Evolutionary conservation across 768 basidiomycete genomes (phyloP), one percentile per base, ranked within the genome.

Genomic region (Trametes maxima): DNA sequence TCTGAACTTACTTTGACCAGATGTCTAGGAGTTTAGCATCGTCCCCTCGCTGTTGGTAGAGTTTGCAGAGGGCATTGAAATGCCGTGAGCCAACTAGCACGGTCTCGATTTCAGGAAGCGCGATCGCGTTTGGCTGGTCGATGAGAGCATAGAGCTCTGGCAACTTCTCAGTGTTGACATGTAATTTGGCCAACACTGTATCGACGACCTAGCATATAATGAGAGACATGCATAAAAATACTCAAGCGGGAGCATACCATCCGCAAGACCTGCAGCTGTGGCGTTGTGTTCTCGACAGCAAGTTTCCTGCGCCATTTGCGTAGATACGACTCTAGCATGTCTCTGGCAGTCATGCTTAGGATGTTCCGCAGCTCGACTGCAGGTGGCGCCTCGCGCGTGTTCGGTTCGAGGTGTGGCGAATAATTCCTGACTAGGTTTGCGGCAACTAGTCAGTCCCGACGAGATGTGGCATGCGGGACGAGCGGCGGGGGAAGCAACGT

Each of bases 341-440:
- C 85, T 45, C 77, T 76, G 5, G 94, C 92, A 16, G 88, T 84
- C 54, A 77, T 77, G 28, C 79, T 76, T 47, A 96, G 75, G 43
- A 88, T 82, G 58, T 80, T 82, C 49, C 83, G 78, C 58, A 95
- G 78, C 68, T 89, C 89, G 19, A 82, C 80, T 2, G 92, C 86
- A 3, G 89, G 82, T 14, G 88, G 86, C 6, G 92, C 87, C 21
- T 81, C 77, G 25, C 81, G 82, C 3, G 88, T 86, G 68, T 85
- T 80, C 19, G 86, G 90, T 24, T 84, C 74, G 67, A 96, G 82
- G 76, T 95, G 89, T 16, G 94, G 94, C 45, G 90, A 91, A 73
- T 95, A 95, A 71, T 95, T 94, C 80, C 85, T 83, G 81, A 93
- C 91, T 90, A 95, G 79, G 82, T 94, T 92, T 69, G 80, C 83